These are phyloP conservation scores for Didymella sp. DNA, from an alignment of 2,329 filamentous ascomycete species.

Conservation along the genomic window DNA sequence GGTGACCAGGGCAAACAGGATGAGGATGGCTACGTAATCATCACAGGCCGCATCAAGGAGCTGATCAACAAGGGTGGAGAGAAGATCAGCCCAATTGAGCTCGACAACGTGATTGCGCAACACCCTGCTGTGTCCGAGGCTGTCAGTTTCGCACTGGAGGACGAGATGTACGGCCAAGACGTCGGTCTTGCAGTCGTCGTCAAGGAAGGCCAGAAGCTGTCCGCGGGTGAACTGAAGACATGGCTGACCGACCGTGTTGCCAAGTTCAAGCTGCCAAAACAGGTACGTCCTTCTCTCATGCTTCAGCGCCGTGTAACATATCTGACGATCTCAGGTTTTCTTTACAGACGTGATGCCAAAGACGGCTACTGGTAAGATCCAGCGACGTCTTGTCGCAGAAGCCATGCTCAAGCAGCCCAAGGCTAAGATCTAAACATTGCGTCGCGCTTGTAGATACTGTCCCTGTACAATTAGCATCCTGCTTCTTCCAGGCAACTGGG, in stretches of 20 bases:
- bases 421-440: slow-evolving; percentile 58
- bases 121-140: slow-evolving; percentile 77
- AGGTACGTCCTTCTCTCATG: slow-evolving; percentile 59
- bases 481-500: neutral
- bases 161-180: slow-evolving; percentile 84
- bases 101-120: slow-evolving; percentile 81
- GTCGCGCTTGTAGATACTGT: slow-evolving; percentile 14
- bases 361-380: slow-evolving; percentile 90
- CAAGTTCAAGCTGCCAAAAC: slow-evolving; percentile 86
- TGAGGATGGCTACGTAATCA: slow-evolving; percentile 79
- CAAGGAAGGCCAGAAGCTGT: slow-evolving; percentile 65
- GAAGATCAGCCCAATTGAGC: slow-evolving; percentile 87
- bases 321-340: slow-evolving; percentile 65
- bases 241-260: slow-evolving; percentile 75
- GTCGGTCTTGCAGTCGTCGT: slow-evolving; percentile 78
- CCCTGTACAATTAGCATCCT: slow-evolving; percentile 14
- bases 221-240: slow-evolving; percentile 67
- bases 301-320: slow-evolving; percentile 19
- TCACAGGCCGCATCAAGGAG: slow-evolving; percentile 93
- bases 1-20: slow-evolving; percentile 86
- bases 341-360: slow-evolving; percentile 87
- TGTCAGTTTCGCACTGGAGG: slow-evolving; percentile 82
- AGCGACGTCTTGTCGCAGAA: slow-evolving; percentile 84
- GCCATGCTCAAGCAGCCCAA: slow-evolving; percentile 73
- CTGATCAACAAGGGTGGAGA: slow-evolving; percentile 90